Evolutionary conservation across 805 yeast genomes (phyloP).

Genomic region (Candida tammaniensis): DNA sequence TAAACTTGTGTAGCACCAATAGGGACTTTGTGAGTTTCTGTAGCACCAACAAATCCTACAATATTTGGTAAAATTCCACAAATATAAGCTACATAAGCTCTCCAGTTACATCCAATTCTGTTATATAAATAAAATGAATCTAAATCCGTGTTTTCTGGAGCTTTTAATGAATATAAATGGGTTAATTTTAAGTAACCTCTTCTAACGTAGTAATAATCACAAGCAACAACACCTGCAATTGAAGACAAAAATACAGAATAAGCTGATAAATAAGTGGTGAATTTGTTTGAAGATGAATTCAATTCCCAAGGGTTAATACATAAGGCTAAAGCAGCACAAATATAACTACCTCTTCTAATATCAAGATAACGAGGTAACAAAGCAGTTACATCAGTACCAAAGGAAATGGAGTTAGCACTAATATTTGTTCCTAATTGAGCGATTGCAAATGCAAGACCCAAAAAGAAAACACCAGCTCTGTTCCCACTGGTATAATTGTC

Average conservation of each 20-base stretch:
- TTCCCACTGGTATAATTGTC: conserved; percentile 35
- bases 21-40: conserved; percentile 68
- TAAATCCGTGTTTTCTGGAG: conserved; percentile 28
- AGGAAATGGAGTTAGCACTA: conserved; percentile 40
- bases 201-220: conserved; percentile 54
- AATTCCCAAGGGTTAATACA: conserved; percentile 43
- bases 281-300: conserved; percentile 34
- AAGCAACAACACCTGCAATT: conserved; percentile 41
- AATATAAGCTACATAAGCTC: conserved; percentile 78
- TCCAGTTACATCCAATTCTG: conserved; percentile 70
- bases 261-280: conserved; percentile 43
- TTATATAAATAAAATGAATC: conserved; percentile 56
- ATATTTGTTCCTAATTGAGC: conserved; percentile 44
- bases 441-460: conserved; percentile 37
- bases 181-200: conserved; percentile 64
- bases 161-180: conserved; percentile 56
- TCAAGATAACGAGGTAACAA: conserved; percentile 37
- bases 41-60: conserved; percentile 84
- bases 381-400: conserved; percentile 42
- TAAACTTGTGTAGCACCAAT: conserved; percentile 74
- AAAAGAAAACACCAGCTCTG: conserved; percentile 43
- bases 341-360: conserved; percentile 40
- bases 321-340: conserved; percentile 40
- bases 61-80: conserved; percentile 81
- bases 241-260: conserved; percentile 43